Base-by-base conservation (phyloP, 352 stramenopile species). In the Pythium myriotylum region DNA sequence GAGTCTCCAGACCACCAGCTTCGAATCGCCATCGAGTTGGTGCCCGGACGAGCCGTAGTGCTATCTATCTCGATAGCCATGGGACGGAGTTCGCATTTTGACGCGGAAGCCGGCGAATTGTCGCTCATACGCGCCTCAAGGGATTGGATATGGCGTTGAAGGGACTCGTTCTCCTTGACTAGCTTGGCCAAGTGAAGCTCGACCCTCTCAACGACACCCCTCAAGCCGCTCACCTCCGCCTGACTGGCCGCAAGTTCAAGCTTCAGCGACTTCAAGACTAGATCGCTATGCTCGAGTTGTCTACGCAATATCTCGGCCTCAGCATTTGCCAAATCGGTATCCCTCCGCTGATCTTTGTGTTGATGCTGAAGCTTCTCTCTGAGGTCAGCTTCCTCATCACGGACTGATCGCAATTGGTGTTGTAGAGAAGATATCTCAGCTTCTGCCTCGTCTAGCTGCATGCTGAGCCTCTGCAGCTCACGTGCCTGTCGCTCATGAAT, bases 241-340 rank as follows among this genome's bases (percentile, higher is more conserved):
- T 61, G 64, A 49, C 50, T 71, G 4, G 53, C 58, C 13, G 33
- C 24, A 10, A 83, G 47, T 24, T 82, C 76, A 17, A 64, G 7
- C 35, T 79, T 63, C 19, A 80, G 26, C 10, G 58, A 37, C 19
- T 74, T 41, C 1, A 20, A 3, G 2, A 47, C 5, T 23, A 13
- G 41, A 10, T 74, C 2, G 35, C 35, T 23, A 8, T 46, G 16
- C 7, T 74, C 62, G 0, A 91, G 62, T 7, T 64, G 65, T 12
- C 72, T 62, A 6, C 79, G 72, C 20, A 91, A 59, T 35, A 91
- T 91, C 49, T 91, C 77, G 1, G 53, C 42, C 42, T 91, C 79
- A 5, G 82, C 82, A 14, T 46, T 69, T 19, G 22, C 12, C 2
- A 54, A 54, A 3, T 61, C 57, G 6, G 45, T 43, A 2, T 62